A percentile compares a stretch with the other conserved stretches of the same genome.
Conservation (phyloP, 202 grass and related monocot species). For the Dendrocalamus latiflorus region DNA sequence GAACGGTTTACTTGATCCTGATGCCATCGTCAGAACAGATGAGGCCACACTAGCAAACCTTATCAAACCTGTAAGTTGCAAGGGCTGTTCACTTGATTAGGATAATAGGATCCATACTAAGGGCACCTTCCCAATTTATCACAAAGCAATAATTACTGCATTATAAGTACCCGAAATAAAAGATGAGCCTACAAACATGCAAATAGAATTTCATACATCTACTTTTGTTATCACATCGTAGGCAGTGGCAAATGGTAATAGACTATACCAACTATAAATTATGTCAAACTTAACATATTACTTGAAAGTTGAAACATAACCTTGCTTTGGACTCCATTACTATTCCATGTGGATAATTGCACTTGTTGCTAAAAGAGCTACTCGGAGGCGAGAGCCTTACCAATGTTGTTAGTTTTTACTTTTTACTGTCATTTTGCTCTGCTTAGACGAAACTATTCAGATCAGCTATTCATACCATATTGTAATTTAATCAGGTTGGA, state of each 20-base stretch:
- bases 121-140: not conserved
- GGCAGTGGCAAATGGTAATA: not conserved
- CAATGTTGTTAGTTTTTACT: not conserved
- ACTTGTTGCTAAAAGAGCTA: not conserved
- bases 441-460: not conserved
- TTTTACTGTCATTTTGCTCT: not conserved
- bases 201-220: constrained; percentile 5
- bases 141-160: too few species aligned
- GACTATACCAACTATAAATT: not conserved
- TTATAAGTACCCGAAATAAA: not conserved
- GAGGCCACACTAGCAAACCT: constrained; percentile 64
- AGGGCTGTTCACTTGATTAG: not conserved
- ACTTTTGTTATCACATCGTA: not conserved
- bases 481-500: constrained; percentile 59
- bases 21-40: constrained; percentile 72
- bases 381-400: not conserved
- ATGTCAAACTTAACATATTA: not conserved
- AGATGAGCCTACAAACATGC: not conserved
- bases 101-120: not conserved
- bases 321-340: not conserved
- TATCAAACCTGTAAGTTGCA: constrained; percentile 78
- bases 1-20: constrained; percentile 75
- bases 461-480: not conserved
- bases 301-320: not conserved
- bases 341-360: not conserved